A percentile compares a stretch with the other conserved stretches of the same genome.
phyloP scores from a whole-genome alignment of 129 eudicot species.

The Gnaphalium uliginosum region DNA sequence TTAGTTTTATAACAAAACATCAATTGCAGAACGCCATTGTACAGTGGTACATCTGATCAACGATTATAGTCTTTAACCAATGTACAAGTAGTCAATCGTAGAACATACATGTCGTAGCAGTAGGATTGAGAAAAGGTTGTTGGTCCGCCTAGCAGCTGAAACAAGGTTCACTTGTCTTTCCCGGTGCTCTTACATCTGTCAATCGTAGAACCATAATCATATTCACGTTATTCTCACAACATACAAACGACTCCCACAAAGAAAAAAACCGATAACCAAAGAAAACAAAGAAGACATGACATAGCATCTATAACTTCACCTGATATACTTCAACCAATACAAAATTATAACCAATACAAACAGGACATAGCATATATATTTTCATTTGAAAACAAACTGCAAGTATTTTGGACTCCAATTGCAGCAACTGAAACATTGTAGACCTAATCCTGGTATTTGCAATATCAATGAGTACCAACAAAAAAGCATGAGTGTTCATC shows the following conservation, averaged over 20 bases:
- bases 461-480: background rate
- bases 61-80: conserved; percentile 4
- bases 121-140: conserved; percentile 7
- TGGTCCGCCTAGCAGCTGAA: conserved; percentile 16
- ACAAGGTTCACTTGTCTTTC: conserved; percentile 9
- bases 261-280: background rate
- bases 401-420: background rate
- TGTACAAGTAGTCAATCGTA: conserved; percentile 5
- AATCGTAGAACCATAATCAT: conserved; percentile 16
- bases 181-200: conserved; percentile 21
- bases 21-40: background rate
- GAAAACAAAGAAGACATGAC: background rate
- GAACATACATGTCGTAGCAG: background rate
- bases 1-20: background rate
- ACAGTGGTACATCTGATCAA: background rate
- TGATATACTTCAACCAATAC: conserved; percentile 9
- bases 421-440: background rate
- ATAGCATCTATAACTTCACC: conserved; percentile 17
- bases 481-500: background rate
- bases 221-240: conserved; percentile 9
- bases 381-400: background rate
- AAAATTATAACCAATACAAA: conserved; percentile 7
- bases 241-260: background rate
- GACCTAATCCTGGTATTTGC: background rate
- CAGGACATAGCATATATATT: background rate